These are phyloP conservation scores for Aspergillus brasiliensis DNA, from an alignment of 2,329 filamentous ascomycete genomes.

Conservation along the genomic window DNA sequence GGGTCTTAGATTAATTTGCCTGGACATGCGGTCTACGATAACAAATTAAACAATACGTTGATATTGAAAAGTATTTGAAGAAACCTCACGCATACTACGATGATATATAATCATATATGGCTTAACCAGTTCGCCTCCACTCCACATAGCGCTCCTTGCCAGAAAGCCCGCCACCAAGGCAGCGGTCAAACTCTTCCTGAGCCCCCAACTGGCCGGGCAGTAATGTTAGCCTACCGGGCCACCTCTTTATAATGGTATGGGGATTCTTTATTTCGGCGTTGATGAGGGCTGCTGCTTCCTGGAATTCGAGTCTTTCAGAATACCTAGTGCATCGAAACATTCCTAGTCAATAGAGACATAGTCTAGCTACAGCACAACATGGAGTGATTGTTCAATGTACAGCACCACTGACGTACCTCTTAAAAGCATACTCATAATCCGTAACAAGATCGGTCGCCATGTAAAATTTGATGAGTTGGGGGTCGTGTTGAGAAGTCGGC, in stretches of 20 bases:
- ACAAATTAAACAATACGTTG: too few species aligned
- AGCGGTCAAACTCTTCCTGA: slow-evolving; percentile 36
- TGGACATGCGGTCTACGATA: too few species aligned
- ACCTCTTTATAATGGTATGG: slow-evolving; percentile 38
- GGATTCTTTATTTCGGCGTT: slow-evolving; percentile 29
- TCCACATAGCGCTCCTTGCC: slow-evolving; percentile 38
- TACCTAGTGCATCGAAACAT: too few species aligned
- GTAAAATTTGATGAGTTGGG: slow-evolving; percentile 1
- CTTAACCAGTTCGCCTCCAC: slow-evolving; percentile 33
- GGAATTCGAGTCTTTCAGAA: too few species aligned
- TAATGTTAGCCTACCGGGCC: slow-evolving; percentile 33
- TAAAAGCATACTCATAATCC: slow-evolving; percentile 15
- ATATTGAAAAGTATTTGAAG: too few species aligned
- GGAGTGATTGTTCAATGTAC: too few species aligned
- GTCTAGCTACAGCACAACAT: too few species aligned
- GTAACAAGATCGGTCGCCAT: background rate
- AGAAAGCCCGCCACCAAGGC: slow-evolving; percentile 5
- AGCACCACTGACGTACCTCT: slow-evolving; percentile 13
- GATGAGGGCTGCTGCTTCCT: slow-evolving; percentile 1
- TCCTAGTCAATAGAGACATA: too few species aligned
- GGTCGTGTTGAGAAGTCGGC: background rate
- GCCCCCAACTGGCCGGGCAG: slow-evolving; percentile 18
- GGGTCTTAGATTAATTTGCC: background rate
- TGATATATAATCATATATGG: too few species aligned
- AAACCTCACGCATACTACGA: too few species aligned